Evolutionary conservation across 2,329 filamentous ascomycete species (phyloP), one percentile per base, ranked within the genome.

Genomic region (Alternaria postmessia): DNA sequence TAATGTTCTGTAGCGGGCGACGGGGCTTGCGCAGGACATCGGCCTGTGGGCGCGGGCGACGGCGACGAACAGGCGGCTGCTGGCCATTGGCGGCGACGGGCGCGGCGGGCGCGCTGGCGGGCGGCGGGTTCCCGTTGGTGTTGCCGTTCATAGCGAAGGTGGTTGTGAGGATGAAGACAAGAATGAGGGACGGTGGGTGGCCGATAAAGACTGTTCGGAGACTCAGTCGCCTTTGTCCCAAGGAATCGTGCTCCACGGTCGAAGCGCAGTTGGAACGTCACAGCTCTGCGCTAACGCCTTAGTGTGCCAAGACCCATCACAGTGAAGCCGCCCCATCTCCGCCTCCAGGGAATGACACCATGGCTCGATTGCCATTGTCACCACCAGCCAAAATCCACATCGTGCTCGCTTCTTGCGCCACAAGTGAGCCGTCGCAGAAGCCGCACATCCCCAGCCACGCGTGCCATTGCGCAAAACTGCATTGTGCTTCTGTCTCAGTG

Each of bases 21-120:
- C 72, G 68, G 8, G 73, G 70, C 24, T 71, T 68, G 58, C 75
- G 75, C 64, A 80, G 68, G 28, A 80, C 77, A 56, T 78, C 79
- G 57, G 77, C 74, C 61, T 73, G 69, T 26, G 66, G 74, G 63
- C 75, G 64, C 32, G 73, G 71, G 61, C 70, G 63, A 68, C 76
- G 78, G 52, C 75, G 74, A 30, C 75, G 68, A 18, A 61, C 59
- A 6, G 71, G 66, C 32, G 70, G 73, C 46, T 61, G 62, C 61
- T 67, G 68, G 61, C 77, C 79, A 67, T 79, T 80, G n/a, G 60
- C 54, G 34, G 62, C 57, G 41, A 55, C 59, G 48, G 77, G 78
- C 51, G 65, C 68, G 36, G 65, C 66, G 44, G 72, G 70, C 65
- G 63, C 65, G 43, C 59, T 46, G 30, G 65, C 58, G 42, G 63